phyloP scores from a whole-genome alignment of 441 rosid species.

The Euphorbia schlechtendalii region DNA sequence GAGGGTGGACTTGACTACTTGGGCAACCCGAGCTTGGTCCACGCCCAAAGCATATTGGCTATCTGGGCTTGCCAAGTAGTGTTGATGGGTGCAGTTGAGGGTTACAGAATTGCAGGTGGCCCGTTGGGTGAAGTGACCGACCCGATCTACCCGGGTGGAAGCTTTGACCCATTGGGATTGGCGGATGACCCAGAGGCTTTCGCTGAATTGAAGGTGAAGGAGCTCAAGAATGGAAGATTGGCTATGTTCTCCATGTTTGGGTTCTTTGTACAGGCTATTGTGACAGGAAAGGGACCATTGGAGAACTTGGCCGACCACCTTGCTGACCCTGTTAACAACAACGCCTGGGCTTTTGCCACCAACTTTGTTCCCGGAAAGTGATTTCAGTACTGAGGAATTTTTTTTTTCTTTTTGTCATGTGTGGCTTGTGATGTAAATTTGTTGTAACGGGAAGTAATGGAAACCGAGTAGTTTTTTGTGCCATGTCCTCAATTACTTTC shows the following conservation, averaged over 20 bases:
- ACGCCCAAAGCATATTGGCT: constrained; percentile 26
- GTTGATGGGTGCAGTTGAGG: constrained; percentile 33
- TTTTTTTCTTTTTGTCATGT: no score
- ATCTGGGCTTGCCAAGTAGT: constrained; percentile 21
- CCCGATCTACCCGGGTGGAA: constrained; percentile 25
- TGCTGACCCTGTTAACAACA: constrained; percentile 30
- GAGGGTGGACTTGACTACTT: constrained; percentile 3
- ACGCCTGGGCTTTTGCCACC: constrained; percentile 33
- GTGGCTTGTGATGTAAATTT: no score
- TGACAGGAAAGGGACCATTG: constrained; percentile 30
- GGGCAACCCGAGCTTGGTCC: constrained; percentile 22
- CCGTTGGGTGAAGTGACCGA: constrained; percentile 27
- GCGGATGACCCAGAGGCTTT: constrained; percentile 33
- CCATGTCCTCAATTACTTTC: no score
- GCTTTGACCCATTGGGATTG: constrained; percentile 27
- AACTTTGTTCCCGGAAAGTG: constrained; percentile 32
- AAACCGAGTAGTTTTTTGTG: no score
- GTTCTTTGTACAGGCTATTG: constrained; percentile 38
- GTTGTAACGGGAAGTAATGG: no score
- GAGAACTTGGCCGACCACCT: constrained; percentile 31
- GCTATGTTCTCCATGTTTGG: constrained; percentile 39
- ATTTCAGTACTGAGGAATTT: background rate
- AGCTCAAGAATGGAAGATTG: constrained; percentile 27
- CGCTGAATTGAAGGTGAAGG: constrained; percentile 34
- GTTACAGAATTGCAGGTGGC: constrained; percentile 27